Conservation (phyloP, 2,329 filamentous ascomycete genomes). For the Boeremia exigua region DNA sequence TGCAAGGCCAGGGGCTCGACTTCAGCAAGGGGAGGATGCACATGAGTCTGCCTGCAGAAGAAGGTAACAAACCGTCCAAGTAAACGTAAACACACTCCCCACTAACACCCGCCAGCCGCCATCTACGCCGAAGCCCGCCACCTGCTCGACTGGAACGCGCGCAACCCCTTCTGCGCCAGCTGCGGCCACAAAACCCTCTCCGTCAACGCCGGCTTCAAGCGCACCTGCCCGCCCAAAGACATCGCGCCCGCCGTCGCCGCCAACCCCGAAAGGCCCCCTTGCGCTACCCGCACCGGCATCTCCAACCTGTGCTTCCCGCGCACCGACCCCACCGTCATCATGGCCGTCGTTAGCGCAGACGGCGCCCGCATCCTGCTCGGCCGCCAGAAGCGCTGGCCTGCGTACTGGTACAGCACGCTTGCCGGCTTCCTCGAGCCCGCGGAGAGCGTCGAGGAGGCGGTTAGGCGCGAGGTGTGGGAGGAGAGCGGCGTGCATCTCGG, state of each 20-base stretch:
- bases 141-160: conserved; percentile 90
- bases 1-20: conserved; percentile 66
- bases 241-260: conserved; percentile 52
- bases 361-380: conserved; percentile 81
- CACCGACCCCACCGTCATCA: conserved; percentile 94
- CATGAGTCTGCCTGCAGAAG: conserved; percentile 65
- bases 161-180: conserved; percentile 89
- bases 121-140: conserved; percentile 90
- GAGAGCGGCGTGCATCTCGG: conserved; percentile 56
- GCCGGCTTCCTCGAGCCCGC: conserved; percentile 60
- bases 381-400: conserved; percentile 81
- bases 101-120: conserved; percentile 66
- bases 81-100: background rate
- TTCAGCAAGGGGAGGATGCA: conserved; percentile 72
- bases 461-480: conserved; percentile 59
- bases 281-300: conserved; percentile 80
- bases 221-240: conserved; percentile 77
- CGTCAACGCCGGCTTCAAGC: conserved; percentile 80
- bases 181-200: conserved; percentile 85
- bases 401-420: conserved; percentile 87
- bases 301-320: conserved; percentile 92
- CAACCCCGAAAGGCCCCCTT: conserved; percentile 65
- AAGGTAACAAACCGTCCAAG: conserved; percentile 58
- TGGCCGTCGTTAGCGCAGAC: conserved; percentile 84
- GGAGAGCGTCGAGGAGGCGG: conserved; percentile 59